Base-by-base conservation (phyloP, 768 basidiomycete genomes). In the Cyathus striatus region DNA sequence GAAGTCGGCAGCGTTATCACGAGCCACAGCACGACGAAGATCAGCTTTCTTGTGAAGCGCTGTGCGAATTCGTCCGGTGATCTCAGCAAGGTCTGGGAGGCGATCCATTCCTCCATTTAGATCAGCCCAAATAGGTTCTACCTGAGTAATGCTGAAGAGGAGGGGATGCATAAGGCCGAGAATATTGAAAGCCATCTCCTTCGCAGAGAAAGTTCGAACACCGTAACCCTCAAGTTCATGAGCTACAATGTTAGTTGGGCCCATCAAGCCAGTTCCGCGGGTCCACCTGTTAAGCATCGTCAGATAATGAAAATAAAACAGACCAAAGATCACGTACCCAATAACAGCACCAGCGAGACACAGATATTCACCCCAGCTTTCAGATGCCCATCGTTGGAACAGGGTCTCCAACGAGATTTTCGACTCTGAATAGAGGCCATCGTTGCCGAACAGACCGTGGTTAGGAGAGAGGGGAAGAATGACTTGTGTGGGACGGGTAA, bases 171-270 rank as follows among this genome's bases (percentile, higher is more conserved):
- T 98, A 39, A 99, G 77, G 47, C 96, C 95, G 42, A 99, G 85
- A 55, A 99, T 92, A 66, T 99, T 99, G 81, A 99, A 99, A 0
- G 96, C 94, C 96, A 98, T 99, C 68, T 99, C 96, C 71, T 98
- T 98, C 22, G 96, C 88, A 1, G 95, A 98, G 80, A 98, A 99
- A 1, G 96, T 99, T 51, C 96, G 82, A 45, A 96, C 90, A 48
- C 96, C 96, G 49, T 86, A 78, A 45, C 82, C 76, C 69, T 99
- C 96, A 33, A 99, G 76, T 42, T 92, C 91, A 45, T 94, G 89
- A 21, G 96, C 92, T 41, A 97, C 86, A 33, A 86, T 90, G 68
- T 94, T 94, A 34, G 91, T 94, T 3, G 93, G 86, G 44, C 79
- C 85, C 96, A 99, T 98, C 40, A 99, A 69, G 45, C 95, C 94